Percentiles rank a stretch among this genome's conserved stretches.
phyloP scores from a whole-genome alignment of 2,329 filamentous ascomycete genomes.

The Penicillium frequentans region DNA sequence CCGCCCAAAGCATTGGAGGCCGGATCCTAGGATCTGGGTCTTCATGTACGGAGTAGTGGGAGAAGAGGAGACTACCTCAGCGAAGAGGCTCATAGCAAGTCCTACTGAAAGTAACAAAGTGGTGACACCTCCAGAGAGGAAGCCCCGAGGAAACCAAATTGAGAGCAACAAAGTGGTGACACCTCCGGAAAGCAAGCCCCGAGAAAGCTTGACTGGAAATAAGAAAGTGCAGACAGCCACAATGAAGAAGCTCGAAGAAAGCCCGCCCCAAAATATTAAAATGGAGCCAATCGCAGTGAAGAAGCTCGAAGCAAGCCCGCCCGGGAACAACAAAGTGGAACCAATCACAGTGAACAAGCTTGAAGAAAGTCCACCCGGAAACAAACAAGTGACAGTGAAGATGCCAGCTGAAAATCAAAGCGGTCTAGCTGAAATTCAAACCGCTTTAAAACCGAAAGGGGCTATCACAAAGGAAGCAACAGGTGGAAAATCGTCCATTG shows the following conservation, averaged over 20 bases:
- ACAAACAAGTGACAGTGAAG: not conserved
- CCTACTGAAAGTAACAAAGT: not conserved
- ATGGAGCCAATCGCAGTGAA: not conserved
- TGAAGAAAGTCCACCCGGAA: not conserved
- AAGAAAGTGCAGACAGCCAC: not conserved
- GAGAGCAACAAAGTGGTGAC: not conserved
- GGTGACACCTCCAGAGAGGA: not conserved
- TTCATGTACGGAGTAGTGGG: not conserved
- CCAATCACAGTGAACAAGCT: not conserved
- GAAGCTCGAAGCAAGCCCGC: not conserved
- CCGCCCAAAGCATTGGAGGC: not conserved
- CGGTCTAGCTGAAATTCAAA: not conserved
- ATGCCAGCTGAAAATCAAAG: not conserved
- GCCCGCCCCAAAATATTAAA: not conserved
- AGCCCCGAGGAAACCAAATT: no score
- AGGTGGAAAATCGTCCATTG: not conserved
- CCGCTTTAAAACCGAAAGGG: not conserved
- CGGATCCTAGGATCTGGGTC: not conserved
- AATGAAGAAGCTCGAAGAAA: not conserved
- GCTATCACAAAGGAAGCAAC: not conserved
- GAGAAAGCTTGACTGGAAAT: not conserved
- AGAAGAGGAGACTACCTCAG: no score
- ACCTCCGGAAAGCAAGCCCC: not conserved
- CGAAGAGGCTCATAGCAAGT: not conserved
- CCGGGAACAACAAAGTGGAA: not conserved